A percentile compares a stretch with the other conserved stretches of the same genome.
Evolutionary conservation across 257 asterid genomes (phyloP).

Genomic region (Solanum tarapatanum): DNA sequence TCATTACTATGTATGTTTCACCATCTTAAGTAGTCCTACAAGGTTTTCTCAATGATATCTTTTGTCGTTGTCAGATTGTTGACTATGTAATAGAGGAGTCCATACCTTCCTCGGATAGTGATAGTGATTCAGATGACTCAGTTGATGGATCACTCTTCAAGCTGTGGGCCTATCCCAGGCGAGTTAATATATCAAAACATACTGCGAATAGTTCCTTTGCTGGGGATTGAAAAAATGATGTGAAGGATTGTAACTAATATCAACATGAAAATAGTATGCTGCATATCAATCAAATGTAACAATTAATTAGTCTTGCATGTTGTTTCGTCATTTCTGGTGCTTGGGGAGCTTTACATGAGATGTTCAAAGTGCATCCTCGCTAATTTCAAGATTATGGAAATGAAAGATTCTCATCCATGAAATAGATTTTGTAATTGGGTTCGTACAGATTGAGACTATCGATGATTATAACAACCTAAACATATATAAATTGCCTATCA

Average conservation of each 20-base stretch:
- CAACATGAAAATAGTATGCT: not conserved
- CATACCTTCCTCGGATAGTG: constrained; percentile 38
- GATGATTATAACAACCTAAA: too few relatives aligned
- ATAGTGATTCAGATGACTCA: constrained; percentile 50
- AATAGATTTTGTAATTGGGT: not conserved
- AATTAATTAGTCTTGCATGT: not conserved
- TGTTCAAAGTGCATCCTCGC: not conserved
- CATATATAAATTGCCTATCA: too few relatives aligned
- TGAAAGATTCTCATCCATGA: not conserved
- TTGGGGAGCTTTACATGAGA: not conserved
- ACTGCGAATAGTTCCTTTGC: not conserved
- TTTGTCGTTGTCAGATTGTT: constrained; percentile 42
- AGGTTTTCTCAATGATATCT: not conserved
- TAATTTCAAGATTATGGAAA: not conserved
- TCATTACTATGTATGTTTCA: not conserved
- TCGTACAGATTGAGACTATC: not conserved
- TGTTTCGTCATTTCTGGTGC: not conserved
- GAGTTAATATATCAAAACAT: not conserved
- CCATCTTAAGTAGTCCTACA: not conserved
- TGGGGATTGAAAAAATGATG: not conserved
- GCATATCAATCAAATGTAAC: not conserved
- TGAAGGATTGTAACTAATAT: not conserved
- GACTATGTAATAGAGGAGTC: constrained; percentile 31
- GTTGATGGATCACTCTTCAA: constrained; percentile 25
- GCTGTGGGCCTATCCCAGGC: constrained; percentile 61